Percentiles rank a stretch among this genome's conserved stretches.
phyloP scores from a whole-genome alignment of 805 yeast species.

The Tetrapisispora taiwanensis region DNA sequence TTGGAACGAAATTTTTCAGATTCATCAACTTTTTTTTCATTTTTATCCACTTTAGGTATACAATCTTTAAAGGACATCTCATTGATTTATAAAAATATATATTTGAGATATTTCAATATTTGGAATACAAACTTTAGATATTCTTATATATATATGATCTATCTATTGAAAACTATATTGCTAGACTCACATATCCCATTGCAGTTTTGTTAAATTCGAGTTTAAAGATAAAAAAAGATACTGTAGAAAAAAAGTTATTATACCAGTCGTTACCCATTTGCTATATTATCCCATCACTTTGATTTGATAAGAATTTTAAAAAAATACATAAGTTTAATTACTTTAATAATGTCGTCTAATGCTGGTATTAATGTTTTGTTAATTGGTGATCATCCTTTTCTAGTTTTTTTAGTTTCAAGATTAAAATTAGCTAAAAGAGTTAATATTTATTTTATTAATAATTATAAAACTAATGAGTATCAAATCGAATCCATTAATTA shows the following conservation, averaged over 20 bases:
- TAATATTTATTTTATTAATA: slow-evolving; percentile 12
- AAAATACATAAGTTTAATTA: background rate
- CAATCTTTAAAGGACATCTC: background rate
- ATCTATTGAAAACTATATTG: too few species aligned
- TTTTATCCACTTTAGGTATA: background rate
- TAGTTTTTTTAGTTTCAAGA: slow-evolving; percentile 18
- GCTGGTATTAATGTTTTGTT: slow-evolving; percentile 11
- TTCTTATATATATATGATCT: too few species aligned
- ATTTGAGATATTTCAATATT: too few species aligned
- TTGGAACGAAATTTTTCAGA: background rate
- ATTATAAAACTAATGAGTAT: slow-evolving; percentile 13
- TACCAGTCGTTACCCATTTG: too few species aligned
- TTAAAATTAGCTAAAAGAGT: slow-evolving; percentile 15
- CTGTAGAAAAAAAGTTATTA: too few species aligned
- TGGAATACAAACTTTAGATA: too few species aligned
- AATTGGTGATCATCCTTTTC: slow-evolving; percentile 19
- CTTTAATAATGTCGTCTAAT: background rate
- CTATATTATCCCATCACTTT: too few species aligned
- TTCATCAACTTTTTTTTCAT: background rate
- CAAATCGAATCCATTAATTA: slow-evolving; percentile 11
- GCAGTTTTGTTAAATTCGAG: too few species aligned
- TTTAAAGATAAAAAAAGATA: too few species aligned
- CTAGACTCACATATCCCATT: too few species aligned
- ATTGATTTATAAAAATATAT: too few species aligned
- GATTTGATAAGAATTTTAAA: too few species aligned